Percentiles rank a stretch among this genome's conserved stretches.
phyloP scores from a whole-genome alignment of 306 rosid genomes.

The Alnus rubra region DNA sequence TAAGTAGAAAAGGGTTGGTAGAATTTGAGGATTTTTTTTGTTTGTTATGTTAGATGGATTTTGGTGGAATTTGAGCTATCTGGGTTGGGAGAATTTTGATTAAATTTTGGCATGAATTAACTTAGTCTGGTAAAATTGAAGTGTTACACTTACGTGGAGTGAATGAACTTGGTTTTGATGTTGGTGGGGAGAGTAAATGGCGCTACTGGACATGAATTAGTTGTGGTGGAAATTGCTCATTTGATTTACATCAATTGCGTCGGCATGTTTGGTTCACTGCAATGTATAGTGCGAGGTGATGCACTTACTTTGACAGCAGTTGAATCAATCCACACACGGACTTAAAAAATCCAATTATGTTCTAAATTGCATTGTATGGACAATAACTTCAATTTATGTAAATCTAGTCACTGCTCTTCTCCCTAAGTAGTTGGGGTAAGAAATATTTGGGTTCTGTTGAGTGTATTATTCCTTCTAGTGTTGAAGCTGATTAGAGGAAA shows the following conservation, averaged over 20 bases:
- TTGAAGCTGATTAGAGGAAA: slow-evolving; percentile 11
- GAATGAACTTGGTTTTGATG: too few species aligned
- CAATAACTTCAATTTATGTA: neutral
- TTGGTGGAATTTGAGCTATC: slow-evolving; percentile 4
- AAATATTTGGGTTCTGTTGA: neutral
- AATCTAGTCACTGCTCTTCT: neutral
- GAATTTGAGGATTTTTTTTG: neutral
- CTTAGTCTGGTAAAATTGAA: neutral
- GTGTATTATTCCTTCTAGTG: slow-evolving; percentile 17
- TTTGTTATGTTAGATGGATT: neutral
- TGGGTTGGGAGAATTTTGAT: slow-evolving; percentile 14
- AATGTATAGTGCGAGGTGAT: neutral
- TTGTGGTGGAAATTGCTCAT: neutral
- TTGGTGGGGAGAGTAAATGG: too few species aligned
- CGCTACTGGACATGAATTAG: neutral
- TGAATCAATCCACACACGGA: neutral
- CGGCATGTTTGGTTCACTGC: neutral
- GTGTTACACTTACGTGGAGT: too few species aligned
- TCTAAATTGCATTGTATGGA: neutral
- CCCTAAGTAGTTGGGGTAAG: neutral
- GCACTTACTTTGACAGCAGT: neutral
- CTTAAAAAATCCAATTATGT: neutral
- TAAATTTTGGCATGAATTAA: neutral
- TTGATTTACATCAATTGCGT: neutral
- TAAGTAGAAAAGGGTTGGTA: neutral